Base-by-base conservation (phyloP, 768 basidiomycete species). In the Pholiota molesta region DNA sequence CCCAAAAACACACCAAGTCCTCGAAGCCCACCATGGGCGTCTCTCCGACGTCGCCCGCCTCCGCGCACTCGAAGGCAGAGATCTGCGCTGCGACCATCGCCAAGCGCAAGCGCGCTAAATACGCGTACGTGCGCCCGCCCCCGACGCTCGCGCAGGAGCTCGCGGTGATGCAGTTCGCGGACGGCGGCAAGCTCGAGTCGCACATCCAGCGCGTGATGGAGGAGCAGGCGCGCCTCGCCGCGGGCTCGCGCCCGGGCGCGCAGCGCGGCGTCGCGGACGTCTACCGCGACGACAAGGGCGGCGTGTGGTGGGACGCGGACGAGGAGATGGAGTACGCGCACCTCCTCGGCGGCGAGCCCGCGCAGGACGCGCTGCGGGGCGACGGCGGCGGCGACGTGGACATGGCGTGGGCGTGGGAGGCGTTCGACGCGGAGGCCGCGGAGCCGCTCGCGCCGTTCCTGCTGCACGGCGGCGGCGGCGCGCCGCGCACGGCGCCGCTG, bases 271-370 rank as follows among this genome's bases (percentile, higher is more conserved):
- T 84, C 16, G 79, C 78, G 1, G 86, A 82, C 49, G 82, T 88
- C 1, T 83, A 83, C 72, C 78, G 85, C n/a, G 89, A 91, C 57
- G 86, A 73, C 0, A 77, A 80, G 28, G 89, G 88, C 26, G 83
- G 84, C 0, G 56, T 91, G 13, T 92, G 90, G 88, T 81, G 83
- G 78, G 90, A 92, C 66, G 83, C 82, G 58, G 88, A 88, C 9
- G 90, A 92, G 71, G 83, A 87, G 68, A 78, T 82, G 79, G 90
- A 92, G 68, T 90, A 86, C 64, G 77, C 80, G 9, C 86, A 85
- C 61, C 80, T 92, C 11, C 79, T 92, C 23, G 76, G 72, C 52
- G 79, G 77, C 28, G 71, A 76, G 13, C 69, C 74, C 59, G 73
- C 70, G 11, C 71, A 68, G 10, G 70, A 69, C 72, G 71, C 52